Evolutionary conservation across 495 filamentous ascomycete species (phyloP).

Genomic region (Tuber microsphaerosporum): DNA sequence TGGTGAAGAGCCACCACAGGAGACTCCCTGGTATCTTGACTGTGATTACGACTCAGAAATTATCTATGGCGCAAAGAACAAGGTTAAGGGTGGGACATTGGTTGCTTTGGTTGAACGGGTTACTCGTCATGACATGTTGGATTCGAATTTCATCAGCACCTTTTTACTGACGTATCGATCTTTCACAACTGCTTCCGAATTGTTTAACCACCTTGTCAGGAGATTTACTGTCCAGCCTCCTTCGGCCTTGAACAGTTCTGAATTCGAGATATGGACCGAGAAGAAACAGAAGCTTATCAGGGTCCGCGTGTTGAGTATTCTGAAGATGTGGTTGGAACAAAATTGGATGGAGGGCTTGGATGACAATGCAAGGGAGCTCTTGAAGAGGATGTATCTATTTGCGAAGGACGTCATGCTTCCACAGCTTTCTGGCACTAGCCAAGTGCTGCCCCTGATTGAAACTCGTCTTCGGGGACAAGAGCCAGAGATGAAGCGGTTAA

Average conservation of each 20-base stretch:
- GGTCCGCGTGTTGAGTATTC: conserved; percentile 90
- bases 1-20: conserved; percentile 68
- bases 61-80: conserved; percentile 72
- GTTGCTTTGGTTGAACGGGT: conserved; percentile 89
- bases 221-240: conserved; percentile 90
- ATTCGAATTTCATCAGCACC: conserved; percentile 93
- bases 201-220: conserved; percentile 86
- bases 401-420: conserved; percentile 88
- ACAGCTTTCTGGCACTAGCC: conserved; percentile 76
- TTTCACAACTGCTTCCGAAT: conserved; percentile 79
- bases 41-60: conserved; percentile 88
- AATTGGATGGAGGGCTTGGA: conserved; percentile 96
- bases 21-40: conserved; percentile 72
- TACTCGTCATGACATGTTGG: conserved; percentile 88
- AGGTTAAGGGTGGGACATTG: conserved; percentile 80
- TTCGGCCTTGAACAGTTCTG: conserved; percentile 63
- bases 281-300: conserved; percentile 92
- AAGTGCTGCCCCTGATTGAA: conserved; percentile 75
- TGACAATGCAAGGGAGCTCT: conserved; percentile 72
- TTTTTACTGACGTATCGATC: conserved; percentile 96
- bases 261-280: conserved; percentile 83
- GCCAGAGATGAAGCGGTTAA: conserved; percentile 72
- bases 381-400: conserved; percentile 81
- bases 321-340: conserved; percentile 96
- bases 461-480: conserved; percentile 82